phyloP scores from a whole-genome alignment of 441 rosid species.

The Pelargonium exstipulatum region DNA sequence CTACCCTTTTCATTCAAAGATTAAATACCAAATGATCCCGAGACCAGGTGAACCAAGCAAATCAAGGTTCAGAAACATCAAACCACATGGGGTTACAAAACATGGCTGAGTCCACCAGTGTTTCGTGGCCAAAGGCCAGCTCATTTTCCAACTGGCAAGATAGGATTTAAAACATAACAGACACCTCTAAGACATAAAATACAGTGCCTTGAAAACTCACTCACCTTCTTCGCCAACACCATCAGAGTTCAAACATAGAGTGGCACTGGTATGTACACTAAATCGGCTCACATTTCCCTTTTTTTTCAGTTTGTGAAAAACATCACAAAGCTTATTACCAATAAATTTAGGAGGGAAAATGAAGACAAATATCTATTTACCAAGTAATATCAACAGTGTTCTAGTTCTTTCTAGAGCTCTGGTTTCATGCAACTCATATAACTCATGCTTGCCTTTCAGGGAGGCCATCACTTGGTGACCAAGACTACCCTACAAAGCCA shows the following conservation, averaged over 20 bases:
- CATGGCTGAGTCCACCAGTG: constrained; percentile 7
- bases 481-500: constrained; percentile 33
- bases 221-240: constrained; percentile 14
- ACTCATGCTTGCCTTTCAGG: constrained; percentile 37
- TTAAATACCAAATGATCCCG: constrained; percentile 3
- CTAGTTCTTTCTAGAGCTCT: constrained; percentile 21
- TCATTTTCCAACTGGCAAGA: constrained; percentile 2
- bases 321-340: neutral
- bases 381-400: constrained; percentile 6
- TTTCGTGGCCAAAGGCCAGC: constrained; percentile 11
- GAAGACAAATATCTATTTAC: constrained; percentile 13
- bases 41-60: neutral
- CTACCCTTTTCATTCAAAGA: constrained; percentile 1
- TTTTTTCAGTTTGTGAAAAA: constrained; percentile 3
- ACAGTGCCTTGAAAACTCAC: constrained; percentile 7
- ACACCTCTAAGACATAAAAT: neutral
- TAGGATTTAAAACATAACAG: neutral
- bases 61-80: constrained; percentile 10
- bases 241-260: too few species aligned
- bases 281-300: constrained; percentile 6
- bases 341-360: neutral
- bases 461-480: constrained; percentile 42
- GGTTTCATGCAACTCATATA: constrained; percentile 53
- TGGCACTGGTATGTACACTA: neutral
- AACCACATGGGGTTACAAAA: constrained; percentile 13